Evolutionary conservation across 1,284 basidiomycete genomes (phyloP), one percentile per base, ranked within the genome.

Genomic region (Naganishia cerealis): DNA sequence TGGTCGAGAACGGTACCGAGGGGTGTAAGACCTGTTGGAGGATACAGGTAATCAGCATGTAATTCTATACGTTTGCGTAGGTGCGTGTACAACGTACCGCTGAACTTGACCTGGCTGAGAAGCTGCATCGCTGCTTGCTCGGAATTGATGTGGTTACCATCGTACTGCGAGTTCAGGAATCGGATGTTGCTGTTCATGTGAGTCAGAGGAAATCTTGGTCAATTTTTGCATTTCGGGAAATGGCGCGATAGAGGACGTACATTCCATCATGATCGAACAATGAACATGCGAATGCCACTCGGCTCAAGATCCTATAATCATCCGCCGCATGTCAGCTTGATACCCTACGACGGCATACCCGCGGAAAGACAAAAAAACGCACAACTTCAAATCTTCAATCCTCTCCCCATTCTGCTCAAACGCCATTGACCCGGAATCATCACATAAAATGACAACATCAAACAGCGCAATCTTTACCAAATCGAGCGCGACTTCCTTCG

Each of bases 221-320:
- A 21, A n/a, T n/a, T 10, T 46, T 8, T 15, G 3, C 21, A 24
- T 24, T 24, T 50, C 8, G 21, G 5, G 1, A 50, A 2, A 50
- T 42, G 40, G 10, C 40, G 16, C 13, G 13, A 21, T 15, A 46
- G 7, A n/a, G 5, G 8, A 55, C 66, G 26, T 33, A 67, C 66
- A 83, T 82, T 57, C 82, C 82, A 70, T 83, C 82, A 2, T 76
- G 72, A 73, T 83, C 82, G 72, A 83, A 82, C 26, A 83, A 72
- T 15, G 53, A 56, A 24, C 58, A 50, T 1, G 67, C 67, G 33
- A 67, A 67, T 3, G 67, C 46, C 7, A 67, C 67, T 38, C 59
- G 52, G n/a, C 58, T 62, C 58, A 67, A 38, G 29, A 67, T 67
- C 59, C 66, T 67, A 33, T 57, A 33, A 33, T 6, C 29, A 33